Percentiles rank a stretch among this genome's conserved stretches.
phyloP scores from a whole-genome alignment of 2,329 filamentous ascomycete genomes.

The Penicillium brasilianum region DNA sequence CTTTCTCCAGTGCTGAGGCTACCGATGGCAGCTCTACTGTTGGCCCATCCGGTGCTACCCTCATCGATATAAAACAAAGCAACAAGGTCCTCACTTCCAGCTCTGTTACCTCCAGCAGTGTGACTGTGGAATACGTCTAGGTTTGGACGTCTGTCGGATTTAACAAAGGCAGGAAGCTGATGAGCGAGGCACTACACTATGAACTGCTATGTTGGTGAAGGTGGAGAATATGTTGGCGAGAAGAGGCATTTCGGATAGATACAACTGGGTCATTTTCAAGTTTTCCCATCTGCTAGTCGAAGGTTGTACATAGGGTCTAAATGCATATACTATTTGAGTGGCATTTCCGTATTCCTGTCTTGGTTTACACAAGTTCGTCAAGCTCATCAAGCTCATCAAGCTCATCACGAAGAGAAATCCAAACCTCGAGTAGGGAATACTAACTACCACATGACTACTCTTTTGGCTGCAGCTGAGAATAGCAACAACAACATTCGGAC shows the following conservation, averaged over 20 bases:
- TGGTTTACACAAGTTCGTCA: too few relatives aligned
- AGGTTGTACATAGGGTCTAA: not conserved
- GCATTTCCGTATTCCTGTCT: too few relatives aligned
- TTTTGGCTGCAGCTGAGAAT: too few relatives aligned
- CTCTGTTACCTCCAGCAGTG: slow-evolving; percentile 26
- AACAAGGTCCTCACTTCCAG: slow-evolving; percentile 42
- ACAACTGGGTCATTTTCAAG: not conserved
- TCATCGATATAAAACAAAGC: slow-evolving; percentile 55
- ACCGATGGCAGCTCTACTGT: slow-evolving; percentile 35
- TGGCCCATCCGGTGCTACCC: slow-evolving; percentile 44
- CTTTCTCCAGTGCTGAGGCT: slow-evolving; percentile 51
- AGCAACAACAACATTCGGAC: too few relatives aligned
- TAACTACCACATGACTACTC: not conserved
- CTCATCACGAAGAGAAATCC: too few relatives aligned
- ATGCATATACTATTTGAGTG: not conserved
- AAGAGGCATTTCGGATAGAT: too few relatives aligned
- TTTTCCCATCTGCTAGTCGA: not conserved
- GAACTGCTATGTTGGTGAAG: not conserved
- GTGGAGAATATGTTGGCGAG: not conserved
- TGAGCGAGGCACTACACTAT: too few relatives aligned
- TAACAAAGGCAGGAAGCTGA: not conserved
- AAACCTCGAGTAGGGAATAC: not conserved
- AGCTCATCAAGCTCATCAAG: not conserved
- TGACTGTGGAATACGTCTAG: slow-evolving; percentile 36
- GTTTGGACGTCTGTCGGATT: not conserved